A percentile compares a stretch with the other conserved stretches of the same genome.
These are phyloP conservation scores for Termitomyces sp. DNA, from an alignment of 768 basidiomycete genomes.

Conservation along the genomic window DNA sequence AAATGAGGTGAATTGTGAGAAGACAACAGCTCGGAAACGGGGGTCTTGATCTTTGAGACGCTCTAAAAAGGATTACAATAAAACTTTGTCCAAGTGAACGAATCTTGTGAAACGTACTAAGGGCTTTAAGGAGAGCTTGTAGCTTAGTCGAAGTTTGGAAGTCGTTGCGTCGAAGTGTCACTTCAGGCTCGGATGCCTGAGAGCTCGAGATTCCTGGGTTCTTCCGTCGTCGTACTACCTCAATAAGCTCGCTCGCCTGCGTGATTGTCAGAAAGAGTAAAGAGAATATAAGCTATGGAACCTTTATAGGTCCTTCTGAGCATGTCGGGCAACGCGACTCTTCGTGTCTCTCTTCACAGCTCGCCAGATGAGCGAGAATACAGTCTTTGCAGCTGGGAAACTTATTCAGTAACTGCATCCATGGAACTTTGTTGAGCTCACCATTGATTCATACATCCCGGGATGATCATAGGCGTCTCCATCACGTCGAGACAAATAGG, in stretches of 20 bases:
- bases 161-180: slow-evolving; percentile 72
- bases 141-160: slow-evolving; percentile 91
- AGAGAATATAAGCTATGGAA: slow-evolving; percentile 14
- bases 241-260: slow-evolving; percentile 59
- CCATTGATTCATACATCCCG: slow-evolving; percentile 76
- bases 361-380: slow-evolving; percentile 66
- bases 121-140: slow-evolving; percentile 69
- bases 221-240: slow-evolving; percentile 43
- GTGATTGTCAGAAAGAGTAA: background rate
- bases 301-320: slow-evolving; percentile 60
- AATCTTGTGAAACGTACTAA: slow-evolving; percentile 41
- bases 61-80: slow-evolving; percentile 27
- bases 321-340: slow-evolving; percentile 80
- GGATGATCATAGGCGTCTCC: slow-evolving; percentile 65
- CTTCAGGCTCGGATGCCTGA: slow-evolving; percentile 32
- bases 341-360: slow-evolving; percentile 65
- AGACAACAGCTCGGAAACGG: slow-evolving; percentile 78
- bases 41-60: slow-evolving; percentile 67
- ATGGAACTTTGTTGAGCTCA: slow-evolving; percentile 24
- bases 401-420: background rate
- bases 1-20: slow-evolving; percentile 89
- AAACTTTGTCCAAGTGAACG: background rate
- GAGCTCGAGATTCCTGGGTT: slow-evolving; percentile 20
- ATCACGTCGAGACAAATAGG: slow-evolving; percentile 79
- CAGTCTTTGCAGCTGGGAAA: slow-evolving; percentile 81